Base-by-base conservation (phyloP, 208 protist genomes). In the Acanthamoeba lugdunensis region DNA sequence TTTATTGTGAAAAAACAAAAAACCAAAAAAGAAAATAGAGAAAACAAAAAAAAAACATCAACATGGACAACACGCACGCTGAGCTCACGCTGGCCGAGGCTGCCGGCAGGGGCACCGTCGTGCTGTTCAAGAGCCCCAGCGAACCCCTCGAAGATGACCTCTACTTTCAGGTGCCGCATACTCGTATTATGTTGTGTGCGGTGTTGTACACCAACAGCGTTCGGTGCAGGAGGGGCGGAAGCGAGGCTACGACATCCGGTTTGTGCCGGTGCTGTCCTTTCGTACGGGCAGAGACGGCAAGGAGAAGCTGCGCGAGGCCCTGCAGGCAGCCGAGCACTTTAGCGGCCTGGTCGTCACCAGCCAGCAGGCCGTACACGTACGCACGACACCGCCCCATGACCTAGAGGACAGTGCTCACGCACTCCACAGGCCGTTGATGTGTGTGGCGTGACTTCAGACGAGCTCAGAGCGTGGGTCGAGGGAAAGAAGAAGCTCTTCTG, bases 261-360 rank as follows among this genome's bases (percentile, higher is more conserved):
- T 87, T 41, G 79, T 87, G 79, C 79, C 79, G 23, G 79, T 87
- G 79, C 48, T 87, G 23, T 87, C 79, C 50, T 87, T 87, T 23
- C 79, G 50, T 21, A 9, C 50, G 28, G 79, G 79, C 79, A 56
- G 11, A 41, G 79, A 87, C 48, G 79, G 79, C 18, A 41, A 23
- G 25, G 50, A 87, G 79, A 25, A 25, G 48, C 79, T 87, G 50
- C 16, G 18, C 0, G 48, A 63, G 41, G 45, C n/a, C 50, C 79
- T 87, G 21, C 16, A 41, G 7, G 79, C 0, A 5, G n/a, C 9
- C 5, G 50, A 87, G 28, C 41, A 16, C 23, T 87, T 37, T 9
- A 63, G 79, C 33, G 79, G 79, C 21, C 79, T 87, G 7, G 79
- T 87, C 50, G 50, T 87, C 23, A 87, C 79, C 21, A 87, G 79